Percentiles rank a stretch among this genome's conserved stretches.
Evolutionary conservation across 768 basidiomycete genomes (phyloP).

Genomic region (Gloeostereum incarnatum): DNA sequence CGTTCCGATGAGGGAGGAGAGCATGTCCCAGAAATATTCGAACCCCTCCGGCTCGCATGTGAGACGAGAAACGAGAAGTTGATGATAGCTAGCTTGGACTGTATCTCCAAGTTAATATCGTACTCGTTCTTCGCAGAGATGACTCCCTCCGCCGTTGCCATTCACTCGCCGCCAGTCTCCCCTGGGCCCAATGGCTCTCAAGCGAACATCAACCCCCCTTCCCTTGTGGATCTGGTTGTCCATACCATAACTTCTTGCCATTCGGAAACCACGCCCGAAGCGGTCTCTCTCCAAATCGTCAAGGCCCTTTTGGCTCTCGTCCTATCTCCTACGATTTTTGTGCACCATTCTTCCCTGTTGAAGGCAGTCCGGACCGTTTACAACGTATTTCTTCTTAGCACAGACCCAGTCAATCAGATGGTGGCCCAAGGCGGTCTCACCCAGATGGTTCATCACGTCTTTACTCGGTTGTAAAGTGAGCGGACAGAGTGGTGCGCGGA

Average conservation of each 20-base stretch:
- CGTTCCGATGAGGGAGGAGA: conserved; percentile 67
- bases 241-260: conserved; percentile 93
- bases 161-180: conserved; percentile 73
- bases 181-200: conserved; percentile 38
- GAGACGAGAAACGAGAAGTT: conserved; percentile 91
- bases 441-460: conserved; percentile 97
- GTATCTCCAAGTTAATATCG: conserved; percentile 94
- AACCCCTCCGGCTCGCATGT: conserved; percentile 93
- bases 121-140: conserved; percentile 92
- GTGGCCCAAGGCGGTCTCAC: conserved; percentile 97
- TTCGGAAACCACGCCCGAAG: conserved; percentile 77
- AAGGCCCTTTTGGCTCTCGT: conserved; percentile 89
- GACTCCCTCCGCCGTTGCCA: conserved; percentile 24
- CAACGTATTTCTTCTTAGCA: conserved; percentile 91
- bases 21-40: conserved; percentile 81
- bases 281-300: conserved; percentile 93
- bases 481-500: conserved; percentile 7
- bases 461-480: conserved; percentile 64
- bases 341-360: conserved; percentile 92
- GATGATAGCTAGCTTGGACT: conserved; percentile 94
- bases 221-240: conserved; percentile 87
- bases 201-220: conserved; percentile 41
- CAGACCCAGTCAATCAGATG: conserved; percentile 89
- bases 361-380: conserved; percentile 98
- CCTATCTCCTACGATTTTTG: conserved; percentile 75